Evolutionary conservation across 495 filamentous ascomycete species (phyloP), one percentile per base, ranked within the genome.

Genomic region (Podospora bellae-mahoneyi): DNA sequence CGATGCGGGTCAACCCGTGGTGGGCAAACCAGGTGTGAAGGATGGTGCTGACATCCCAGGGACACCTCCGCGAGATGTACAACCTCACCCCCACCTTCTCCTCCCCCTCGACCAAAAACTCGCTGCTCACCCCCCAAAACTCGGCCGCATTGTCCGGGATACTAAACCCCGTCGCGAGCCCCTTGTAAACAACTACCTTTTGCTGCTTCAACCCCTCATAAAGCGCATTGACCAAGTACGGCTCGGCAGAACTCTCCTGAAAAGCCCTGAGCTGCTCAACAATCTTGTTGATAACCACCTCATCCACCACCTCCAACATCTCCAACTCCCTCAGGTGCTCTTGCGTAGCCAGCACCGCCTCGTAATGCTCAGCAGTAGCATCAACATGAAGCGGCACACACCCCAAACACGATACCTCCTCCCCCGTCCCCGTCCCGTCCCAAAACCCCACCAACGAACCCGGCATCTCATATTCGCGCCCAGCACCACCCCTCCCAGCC

Each of bases 1-100:
- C 64, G 4, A 70, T 53, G 0, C 75, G 65, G 1, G 73, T 18
- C n/a, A 75, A 55, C 1, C 68, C 68, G 54, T 72, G 68, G 57
- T 77, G 74, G 13, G 72, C 75, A 10, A 77, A 54, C 72, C 72
- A 77, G 3, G 69, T 66, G 56, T 77, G 75, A 1, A 76, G 58
- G 16, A 71, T 32, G 1, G 75, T 76, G 44, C 54, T 60, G 20
- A 69, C 28, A 44, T 75, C 75, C 28, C 64, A 69, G 15, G 72
- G 74, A 18, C 65, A 66, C 9, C 66, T 68, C 4, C 72, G 64
- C 1, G 75, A 77, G 54, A 77, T 65, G 39, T 72, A 74, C 4
- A 77, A 71, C 57, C 71, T 62, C 10, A 74, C 20, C 0, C 30
- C 30, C 18, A 20, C 44, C 9, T 58, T 34, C 3, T 67, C 59